Evolutionary conservation across 495 filamentous ascomycete species (phyloP), one percentile per base, ranked within the genome.

Genomic region (Penicillium coffeae): DNA sequence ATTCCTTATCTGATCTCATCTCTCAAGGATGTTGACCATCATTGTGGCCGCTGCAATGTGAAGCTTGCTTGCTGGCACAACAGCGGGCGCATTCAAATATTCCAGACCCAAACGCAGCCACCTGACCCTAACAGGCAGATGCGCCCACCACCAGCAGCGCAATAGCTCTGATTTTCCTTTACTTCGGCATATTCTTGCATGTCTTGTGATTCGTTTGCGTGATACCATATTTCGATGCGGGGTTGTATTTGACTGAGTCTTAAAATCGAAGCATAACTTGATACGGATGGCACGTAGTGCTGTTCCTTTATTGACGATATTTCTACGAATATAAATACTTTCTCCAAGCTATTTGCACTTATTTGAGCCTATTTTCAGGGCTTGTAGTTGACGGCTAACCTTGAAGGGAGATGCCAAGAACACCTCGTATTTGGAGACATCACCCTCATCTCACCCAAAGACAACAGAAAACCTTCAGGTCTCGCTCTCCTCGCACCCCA

Each of bases 11-110:
- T 79, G 45, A 65, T 77, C 52, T 62, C 68, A 9, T 63, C 60
- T 21, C 64, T 79, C 21, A 80, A 80, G 56, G 75, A 80, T 51
- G 69, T 74, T 1, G 58, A 76, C 47, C 77, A 80, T 51, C 66
- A 68, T 25, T 80, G 77, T 44, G 75, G 74, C 3, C 60, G 71
- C 15, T 80, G 77, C 47, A 66, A 70, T 38, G 58, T 62, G 2
- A 53, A 71, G 45, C 68, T 80, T 20, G 76, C 75, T 4, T 72
- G 60, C 1, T 79, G 73, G 72, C 75, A 80, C 62, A 69, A 68
- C n/a, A 78, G 73, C 50, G 77, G 77, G 1, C 59, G 63, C 39
- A 64, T 70, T 1, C 64, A 73, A 30, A 68, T 80, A 8, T 63
- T 76, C 46, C 58, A 62, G 48, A 52, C 54, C 38, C 51, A 39